Evolutionary conservation across 306 rosid species (phyloP).

Genomic region (Coriaria nepalensis): DNA sequence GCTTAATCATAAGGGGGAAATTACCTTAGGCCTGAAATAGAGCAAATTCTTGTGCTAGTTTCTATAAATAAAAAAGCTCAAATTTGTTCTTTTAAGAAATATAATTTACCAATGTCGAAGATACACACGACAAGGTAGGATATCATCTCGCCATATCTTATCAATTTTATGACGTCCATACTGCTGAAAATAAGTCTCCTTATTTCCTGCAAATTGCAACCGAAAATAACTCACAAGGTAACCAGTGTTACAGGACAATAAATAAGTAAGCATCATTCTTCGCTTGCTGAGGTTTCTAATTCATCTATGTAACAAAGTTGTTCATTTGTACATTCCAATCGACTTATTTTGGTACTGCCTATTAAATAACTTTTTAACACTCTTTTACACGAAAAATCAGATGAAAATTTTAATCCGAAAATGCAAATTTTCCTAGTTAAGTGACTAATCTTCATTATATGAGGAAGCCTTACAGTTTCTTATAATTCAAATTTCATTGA

Average conservation of each 20-base stretch:
- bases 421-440: too few species aligned
- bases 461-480: too few species aligned
- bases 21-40: neutral
- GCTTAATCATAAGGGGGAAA: neutral
- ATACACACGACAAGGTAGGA: constrained; percentile 84
- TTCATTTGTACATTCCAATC: neutral
- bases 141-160: constrained; percentile 86
- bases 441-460: too few species aligned
- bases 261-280: neutral
- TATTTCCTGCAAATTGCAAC: constrained; percentile 43
- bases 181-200: constrained; percentile 54
- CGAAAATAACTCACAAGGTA: neutral
- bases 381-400: too few species aligned
- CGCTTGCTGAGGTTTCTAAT: neutral
- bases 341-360: too few species aligned
- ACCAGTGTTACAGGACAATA: neutral
- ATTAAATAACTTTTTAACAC: too few species aligned
- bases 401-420: too few species aligned
- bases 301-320: neutral
- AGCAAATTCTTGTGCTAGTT: neutral
- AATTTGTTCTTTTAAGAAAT: neutral
- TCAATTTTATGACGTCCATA: constrained; percentile 66
- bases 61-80: neutral
- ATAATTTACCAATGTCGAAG: constrained; percentile 83
- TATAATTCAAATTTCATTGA: too few species aligned